A percentile compares a stretch with the other conserved stretches of the same genome.
Evolutionary conservation across 2,329 filamentous ascomycete genomes (phyloP).

Genomic region (Aspergillus niger): DNA sequence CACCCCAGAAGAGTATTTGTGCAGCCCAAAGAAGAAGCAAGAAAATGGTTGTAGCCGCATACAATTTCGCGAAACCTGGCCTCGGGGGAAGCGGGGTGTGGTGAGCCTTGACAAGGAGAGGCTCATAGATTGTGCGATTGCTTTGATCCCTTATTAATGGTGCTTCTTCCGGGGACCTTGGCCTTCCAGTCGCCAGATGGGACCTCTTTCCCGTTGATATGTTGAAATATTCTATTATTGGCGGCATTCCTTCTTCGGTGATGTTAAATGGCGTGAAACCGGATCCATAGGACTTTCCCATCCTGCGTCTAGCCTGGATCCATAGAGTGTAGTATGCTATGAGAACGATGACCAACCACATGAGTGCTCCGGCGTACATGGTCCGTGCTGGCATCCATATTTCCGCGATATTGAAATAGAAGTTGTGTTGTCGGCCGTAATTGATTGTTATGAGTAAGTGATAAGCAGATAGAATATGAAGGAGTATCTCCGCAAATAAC

Average conservation of each 20-base stretch:
- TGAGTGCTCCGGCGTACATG: slow-evolving; percentile 8
- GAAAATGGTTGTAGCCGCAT: background rate
- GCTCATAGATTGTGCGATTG: background rate
- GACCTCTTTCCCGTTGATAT: background rate
- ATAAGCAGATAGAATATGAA: slow-evolving; percentile 4
- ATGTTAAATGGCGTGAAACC: background rate
- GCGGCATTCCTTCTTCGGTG: background rate
- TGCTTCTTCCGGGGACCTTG: background rate
- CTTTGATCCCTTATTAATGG: background rate
- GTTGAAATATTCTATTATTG: background rate
- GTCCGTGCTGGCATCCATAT: background rate
- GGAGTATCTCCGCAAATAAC: slow-evolving; percentile 4
- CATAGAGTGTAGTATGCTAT: background rate
- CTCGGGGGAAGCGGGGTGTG: background rate
- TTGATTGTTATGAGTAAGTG: slow-evolving; percentile 8
- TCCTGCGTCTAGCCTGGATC: background rate
- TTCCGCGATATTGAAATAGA: background rate
- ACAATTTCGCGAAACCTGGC: background rate
- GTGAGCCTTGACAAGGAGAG: background rate
- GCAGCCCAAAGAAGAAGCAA: slow-evolving; percentile 9
- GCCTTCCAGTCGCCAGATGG: background rate
- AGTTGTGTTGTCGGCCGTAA: slow-evolving; percentile 7
- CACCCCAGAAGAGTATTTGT: slow-evolving; percentile 12
- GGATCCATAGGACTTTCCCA: background rate
- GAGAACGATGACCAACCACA: background rate